Evolutionary conservation across 352 stramenopile species (phyloP).

Genomic region (Aphanomyces astaci): DNA sequence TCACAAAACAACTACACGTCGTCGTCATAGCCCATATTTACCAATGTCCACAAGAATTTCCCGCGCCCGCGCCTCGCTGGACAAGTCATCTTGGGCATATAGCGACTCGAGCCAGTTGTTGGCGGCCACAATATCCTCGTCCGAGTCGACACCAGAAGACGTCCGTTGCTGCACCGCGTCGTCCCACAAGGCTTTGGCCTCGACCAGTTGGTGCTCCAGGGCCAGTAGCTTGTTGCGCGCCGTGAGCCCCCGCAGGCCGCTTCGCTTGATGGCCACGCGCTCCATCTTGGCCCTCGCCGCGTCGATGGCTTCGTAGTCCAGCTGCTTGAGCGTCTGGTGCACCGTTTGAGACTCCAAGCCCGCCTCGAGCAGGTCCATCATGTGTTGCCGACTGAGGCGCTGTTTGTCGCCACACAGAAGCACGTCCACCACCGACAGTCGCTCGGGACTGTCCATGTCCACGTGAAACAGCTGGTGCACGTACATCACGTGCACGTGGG

Average conservation of each 20-base stretch:
- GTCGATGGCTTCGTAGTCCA: slow-evolving; percentile 25
- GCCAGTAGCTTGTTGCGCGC: slow-evolving; percentile 36
- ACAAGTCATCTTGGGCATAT: slow-evolving; percentile 42
- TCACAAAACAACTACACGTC: neutral
- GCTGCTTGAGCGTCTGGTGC: neutral
- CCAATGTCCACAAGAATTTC: slow-evolving; percentile 44
- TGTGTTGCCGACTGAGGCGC: slow-evolving; percentile 22
- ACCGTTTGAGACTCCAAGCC: slow-evolving; percentile 22
- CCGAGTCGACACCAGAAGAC: slow-evolving; percentile 24
- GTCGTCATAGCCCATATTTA: neutral
- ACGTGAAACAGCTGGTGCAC: slow-evolving; percentile 41
- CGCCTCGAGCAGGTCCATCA: slow-evolving; percentile 33
- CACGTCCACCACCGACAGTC: neutral
- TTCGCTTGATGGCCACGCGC: slow-evolving; percentile 40
- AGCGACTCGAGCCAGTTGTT: slow-evolving; percentile 38
- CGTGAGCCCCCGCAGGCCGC: slow-evolving; percentile 43
- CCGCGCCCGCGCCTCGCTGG: slow-evolving; percentile 42
- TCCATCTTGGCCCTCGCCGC: slow-evolving; percentile 36
- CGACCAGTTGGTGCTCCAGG: slow-evolving; percentile 30
- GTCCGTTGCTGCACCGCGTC: slow-evolving; percentile 27
- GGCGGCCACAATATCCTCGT: slow-evolving; percentile 35
- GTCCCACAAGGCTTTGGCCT: slow-evolving; percentile 29
- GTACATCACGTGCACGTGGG: slow-evolving; percentile 45
- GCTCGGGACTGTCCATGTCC: neutral
- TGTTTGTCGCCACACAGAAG: slow-evolving; percentile 6